These are phyloP conservation scores for Hymenoscyphus scutula DNA, from an alignment of 2,329 filamentous ascomycete genomes.

Conservation along the genomic window DNA sequence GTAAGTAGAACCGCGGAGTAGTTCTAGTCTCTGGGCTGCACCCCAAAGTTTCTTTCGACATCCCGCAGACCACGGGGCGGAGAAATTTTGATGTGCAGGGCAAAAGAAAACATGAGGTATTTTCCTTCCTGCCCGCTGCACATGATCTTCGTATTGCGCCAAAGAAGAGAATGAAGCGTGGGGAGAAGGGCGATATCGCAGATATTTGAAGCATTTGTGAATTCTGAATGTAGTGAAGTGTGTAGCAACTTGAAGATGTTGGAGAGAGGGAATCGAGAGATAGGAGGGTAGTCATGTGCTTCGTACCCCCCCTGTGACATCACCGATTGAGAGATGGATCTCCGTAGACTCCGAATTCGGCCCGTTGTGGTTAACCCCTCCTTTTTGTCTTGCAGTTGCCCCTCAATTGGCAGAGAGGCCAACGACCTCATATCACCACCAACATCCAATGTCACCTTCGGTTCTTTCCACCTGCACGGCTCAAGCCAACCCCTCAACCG, in stretches of 20 bases:
- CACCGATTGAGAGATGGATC: too few species aligned
- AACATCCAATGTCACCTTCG: too few species aligned
- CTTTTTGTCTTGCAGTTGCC: background rate
- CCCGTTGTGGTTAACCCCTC: background rate
- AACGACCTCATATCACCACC: background rate
- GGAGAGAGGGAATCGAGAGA: background rate
- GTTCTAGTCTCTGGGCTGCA: background rate
- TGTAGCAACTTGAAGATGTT: background rate
- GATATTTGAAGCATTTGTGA: background rate
- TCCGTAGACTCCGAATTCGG: conserved; percentile 1
- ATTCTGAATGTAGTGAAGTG: background rate
- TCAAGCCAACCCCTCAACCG: background rate
- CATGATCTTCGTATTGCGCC: background rate
- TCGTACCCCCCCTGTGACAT: background rate
- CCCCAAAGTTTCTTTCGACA: too few species aligned
- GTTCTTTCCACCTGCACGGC: too few species aligned
- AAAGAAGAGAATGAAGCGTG: too few species aligned
- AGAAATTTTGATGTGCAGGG: background rate
- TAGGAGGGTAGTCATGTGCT: background rate
- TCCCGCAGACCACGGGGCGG: background rate
- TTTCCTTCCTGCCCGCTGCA: background rate
- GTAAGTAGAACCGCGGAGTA: too few species aligned
- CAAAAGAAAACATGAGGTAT: background rate
- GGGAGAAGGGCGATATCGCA: background rate
- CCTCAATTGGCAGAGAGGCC: background rate